These are phyloP conservation scores for Boletus reticuloceps DNA, from an alignment of 768 basidiomycete species.

Conservation along the genomic window DNA sequence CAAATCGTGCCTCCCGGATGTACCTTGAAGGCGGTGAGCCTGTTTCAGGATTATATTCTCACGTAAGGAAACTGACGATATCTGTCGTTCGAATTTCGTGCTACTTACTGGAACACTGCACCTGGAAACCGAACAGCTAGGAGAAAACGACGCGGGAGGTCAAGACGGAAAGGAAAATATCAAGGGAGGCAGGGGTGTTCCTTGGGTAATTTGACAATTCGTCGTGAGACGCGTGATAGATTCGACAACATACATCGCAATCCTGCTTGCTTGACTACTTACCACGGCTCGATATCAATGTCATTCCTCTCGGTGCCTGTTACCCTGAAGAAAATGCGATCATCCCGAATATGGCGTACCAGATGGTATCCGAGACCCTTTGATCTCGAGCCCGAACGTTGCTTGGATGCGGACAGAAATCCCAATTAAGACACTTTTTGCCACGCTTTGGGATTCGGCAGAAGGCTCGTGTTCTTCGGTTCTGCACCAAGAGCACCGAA, in stretches of 20 bases:
- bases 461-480: too few species aligned
- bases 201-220: background rate
- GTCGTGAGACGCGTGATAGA: too few species aligned
- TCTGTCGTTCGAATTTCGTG: too few species aligned
- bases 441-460: too few species aligned
- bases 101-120: background rate
- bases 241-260: slow-evolving; percentile 13
- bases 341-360: slow-evolving; percentile 25
- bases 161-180: background rate
- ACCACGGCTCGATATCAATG: slow-evolving; percentile 10
- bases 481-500: too few species aligned
- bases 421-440: too few species aligned
- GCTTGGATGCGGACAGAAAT: too few species aligned
- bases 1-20: too few species aligned
- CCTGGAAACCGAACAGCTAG: background rate
- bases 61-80: background rate
- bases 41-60: background rate
- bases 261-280: slow-evolving; percentile 7
- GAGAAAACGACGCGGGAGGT: background rate
- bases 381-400: too few species aligned
- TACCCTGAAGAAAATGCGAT: slow-evolving; percentile 26
- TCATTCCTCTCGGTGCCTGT: slow-evolving; percentile 16
- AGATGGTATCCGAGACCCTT: too few species aligned
- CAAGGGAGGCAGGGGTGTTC: background rate
- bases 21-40: too few species aligned